phyloP scores from a whole-genome alignment of 2,329 filamentous ascomycete species.

The Eutypa lata region DNA sequence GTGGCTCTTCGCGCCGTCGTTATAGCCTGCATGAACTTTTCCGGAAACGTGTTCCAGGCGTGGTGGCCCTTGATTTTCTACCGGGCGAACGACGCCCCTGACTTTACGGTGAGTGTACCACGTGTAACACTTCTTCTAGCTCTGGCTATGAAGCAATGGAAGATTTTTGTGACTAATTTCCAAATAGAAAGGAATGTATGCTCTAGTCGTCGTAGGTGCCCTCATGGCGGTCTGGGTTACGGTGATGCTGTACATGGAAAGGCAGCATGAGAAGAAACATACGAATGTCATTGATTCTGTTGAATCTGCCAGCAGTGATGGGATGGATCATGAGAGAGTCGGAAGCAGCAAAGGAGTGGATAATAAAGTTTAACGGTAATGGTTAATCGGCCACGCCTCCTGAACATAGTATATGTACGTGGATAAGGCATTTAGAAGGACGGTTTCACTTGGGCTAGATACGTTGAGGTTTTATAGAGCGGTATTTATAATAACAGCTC shows the following conservation, averaged over 20 bases:
- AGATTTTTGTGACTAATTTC: background rate
- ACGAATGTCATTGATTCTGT: slow-evolving; percentile 1
- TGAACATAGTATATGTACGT: background rate
- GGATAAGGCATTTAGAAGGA: too few relatives aligned
- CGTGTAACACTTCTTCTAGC: too few relatives aligned
- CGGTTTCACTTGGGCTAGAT: too few relatives aligned
- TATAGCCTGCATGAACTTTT: slow-evolving; percentile 7
- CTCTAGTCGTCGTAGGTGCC: slow-evolving; percentile 1
- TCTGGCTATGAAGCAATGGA: too few relatives aligned
- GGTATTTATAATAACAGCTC: too few relatives aligned
- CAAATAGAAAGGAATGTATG: slow-evolving; percentile 4
- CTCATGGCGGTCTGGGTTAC: slow-evolving; percentile 4
- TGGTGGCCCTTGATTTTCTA: slow-evolving; percentile 8
- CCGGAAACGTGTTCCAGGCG: slow-evolving; percentile 6
- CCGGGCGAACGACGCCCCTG: slow-evolving; percentile 3
- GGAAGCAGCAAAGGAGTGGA: background rate
- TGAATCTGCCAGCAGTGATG: background rate
- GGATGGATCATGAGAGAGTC: background rate
- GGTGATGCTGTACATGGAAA: slow-evolving; percentile 5
- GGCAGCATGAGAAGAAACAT: slow-evolving; percentile 1
- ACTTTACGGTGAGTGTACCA: slow-evolving; percentile 3
- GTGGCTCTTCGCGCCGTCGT: slow-evolving; percentile 3
- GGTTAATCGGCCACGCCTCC: background rate
- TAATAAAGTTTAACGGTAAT: background rate
- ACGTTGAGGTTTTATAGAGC: background rate